Percentiles rank a stretch among this genome's conserved stretches.
phyloP scores from a whole-genome alignment of 768 basidiomycete genomes.

The Termitomyces bulborhizus region DNA sequence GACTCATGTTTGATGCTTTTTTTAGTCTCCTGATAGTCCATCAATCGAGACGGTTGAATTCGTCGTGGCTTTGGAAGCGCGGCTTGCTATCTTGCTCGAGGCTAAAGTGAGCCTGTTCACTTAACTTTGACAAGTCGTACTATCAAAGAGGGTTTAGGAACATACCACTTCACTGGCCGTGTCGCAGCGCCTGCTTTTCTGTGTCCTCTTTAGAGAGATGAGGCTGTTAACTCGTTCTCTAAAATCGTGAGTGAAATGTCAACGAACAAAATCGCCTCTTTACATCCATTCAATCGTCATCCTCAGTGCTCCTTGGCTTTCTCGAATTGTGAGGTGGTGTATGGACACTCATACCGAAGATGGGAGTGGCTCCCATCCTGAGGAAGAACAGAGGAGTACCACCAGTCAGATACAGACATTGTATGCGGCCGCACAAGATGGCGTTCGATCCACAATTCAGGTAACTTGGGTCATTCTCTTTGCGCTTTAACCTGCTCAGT shows the following conservation, averaged over 20 bases:
- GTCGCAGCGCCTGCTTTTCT: slow-evolving; percentile 55
- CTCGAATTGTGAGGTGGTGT: slow-evolving; percentile 39
- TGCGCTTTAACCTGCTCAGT: slow-evolving; percentile 10
- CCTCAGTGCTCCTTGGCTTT: slow-evolving; percentile 41
- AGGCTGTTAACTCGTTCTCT: slow-evolving; percentile 57
- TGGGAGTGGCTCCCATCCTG: slow-evolving; percentile 30
- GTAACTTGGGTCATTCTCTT: slow-evolving; percentile 24
- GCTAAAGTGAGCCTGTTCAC: slow-evolving; percentile 38
- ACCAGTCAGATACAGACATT: slow-evolving; percentile 40
- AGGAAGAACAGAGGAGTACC: slow-evolving; percentile 36
- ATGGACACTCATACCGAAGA: slow-evolving; percentile 28
- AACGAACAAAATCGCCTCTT: background rate
- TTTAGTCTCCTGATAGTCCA: slow-evolving; percentile 21
- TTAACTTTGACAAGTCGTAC: background rate
- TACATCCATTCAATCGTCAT: background rate
- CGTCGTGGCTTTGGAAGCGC: slow-evolving; percentile 46
- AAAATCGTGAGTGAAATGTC: slow-evolving; percentile 42
- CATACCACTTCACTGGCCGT: slow-evolving; percentile 39
- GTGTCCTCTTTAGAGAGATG: slow-evolving; percentile 57
- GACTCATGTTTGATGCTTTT: background rate
- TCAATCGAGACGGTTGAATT: slow-evolving; percentile 36
- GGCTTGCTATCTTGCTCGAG: slow-evolving; percentile 50
- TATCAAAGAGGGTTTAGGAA: slow-evolving; percentile 36
- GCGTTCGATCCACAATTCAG: slow-evolving; percentile 35
- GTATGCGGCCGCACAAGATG: slow-evolving; percentile 46